Conservation (phyloP, 345 rosid genomes). For the Tarenaya hassleriana region DNA sequence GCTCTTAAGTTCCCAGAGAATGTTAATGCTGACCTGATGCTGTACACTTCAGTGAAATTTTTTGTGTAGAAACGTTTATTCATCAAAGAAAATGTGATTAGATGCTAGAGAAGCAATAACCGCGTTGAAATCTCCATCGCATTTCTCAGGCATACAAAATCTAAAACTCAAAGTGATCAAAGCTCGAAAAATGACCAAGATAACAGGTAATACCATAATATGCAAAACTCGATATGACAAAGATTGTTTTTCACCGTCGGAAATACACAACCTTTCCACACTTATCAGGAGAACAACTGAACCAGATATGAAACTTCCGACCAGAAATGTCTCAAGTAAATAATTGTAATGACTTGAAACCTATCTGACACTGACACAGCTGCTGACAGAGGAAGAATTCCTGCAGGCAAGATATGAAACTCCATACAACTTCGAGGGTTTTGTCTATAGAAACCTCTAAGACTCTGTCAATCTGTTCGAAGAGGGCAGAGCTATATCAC, state of each 20-base stretch:
- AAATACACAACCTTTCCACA: constrained; percentile 17
- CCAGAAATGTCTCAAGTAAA: constrained; percentile 1
- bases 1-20: constrained; percentile 25
- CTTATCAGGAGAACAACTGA: constrained; percentile 9
- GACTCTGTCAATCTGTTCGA: too few relatives aligned
- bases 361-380: constrained; percentile 7
- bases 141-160: constrained; percentile 14
- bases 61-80: constrained; percentile 29
- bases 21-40: constrained; percentile 26
- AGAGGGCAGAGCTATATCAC: too few relatives aligned
- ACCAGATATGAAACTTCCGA: neutral
- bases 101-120: constrained; percentile 16
- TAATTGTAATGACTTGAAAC: neutral
- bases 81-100: constrained; percentile 6
- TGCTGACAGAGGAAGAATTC: neutral
- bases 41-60: constrained; percentile 29
- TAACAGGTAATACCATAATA: constrained; percentile 4
- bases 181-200: neutral
- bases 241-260: neutral
- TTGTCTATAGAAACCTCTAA: too few relatives aligned
- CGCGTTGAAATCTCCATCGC: neutral
- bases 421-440: neutral
- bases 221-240: too few relatives aligned
- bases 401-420: neutral
- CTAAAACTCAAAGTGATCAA: constrained; percentile 6